phyloP scores from a whole-genome alignment of 2,329 filamentous ascomycete species.

The Aschersonia sp. region DNA sequence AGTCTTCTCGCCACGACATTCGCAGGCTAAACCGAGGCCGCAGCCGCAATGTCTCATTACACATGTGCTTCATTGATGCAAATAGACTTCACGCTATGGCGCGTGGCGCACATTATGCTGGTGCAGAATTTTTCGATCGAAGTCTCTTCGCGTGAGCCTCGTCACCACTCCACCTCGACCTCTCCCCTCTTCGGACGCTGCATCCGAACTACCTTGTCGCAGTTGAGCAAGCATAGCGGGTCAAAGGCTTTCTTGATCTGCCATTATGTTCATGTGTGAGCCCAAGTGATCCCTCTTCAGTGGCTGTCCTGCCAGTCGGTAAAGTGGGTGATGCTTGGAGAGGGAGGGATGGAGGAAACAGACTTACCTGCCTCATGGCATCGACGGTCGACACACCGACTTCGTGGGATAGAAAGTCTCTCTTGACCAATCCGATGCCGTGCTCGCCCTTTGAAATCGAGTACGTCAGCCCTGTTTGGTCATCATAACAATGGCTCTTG shows the following conservation, averaged over 20 bases:
- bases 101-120: no score
- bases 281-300: neutral
- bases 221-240: conserved; percentile 55
- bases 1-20: no score
- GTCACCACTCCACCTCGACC: conserved; percentile 26
- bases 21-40: no score
- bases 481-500: conserved; percentile 8
- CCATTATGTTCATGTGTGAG: neutral
- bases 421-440: conserved; percentile 71
- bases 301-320: neutral
- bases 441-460: conserved; percentile 49
- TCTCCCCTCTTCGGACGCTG: conserved; percentile 30
- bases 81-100: no score
- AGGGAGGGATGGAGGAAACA: neutral
- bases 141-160: no score
- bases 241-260: conserved; percentile 72
- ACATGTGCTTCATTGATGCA: no score
- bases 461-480: neutral
- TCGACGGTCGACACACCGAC: conserved; percentile 62
- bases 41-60: no score
- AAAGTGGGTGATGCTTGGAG: neutral
- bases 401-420: conserved; percentile 70
- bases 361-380: conserved; percentile 61
- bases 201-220: conserved; percentile 53
- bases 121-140: no score